Base-by-base conservation (phyloP, 768 basidiomycete genomes). In the Pisolithus orientalis region DNA sequence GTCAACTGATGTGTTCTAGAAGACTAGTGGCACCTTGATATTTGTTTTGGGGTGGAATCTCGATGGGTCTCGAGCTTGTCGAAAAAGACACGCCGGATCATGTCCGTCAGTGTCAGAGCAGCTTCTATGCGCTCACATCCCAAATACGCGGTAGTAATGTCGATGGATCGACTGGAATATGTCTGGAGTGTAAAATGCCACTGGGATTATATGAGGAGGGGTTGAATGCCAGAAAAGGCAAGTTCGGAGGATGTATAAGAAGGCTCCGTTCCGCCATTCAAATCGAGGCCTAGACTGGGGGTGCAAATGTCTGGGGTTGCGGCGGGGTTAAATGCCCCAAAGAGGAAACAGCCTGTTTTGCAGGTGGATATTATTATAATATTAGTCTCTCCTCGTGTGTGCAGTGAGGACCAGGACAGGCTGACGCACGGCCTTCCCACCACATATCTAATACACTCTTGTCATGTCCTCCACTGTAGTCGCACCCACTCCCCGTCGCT, bases 391-490 rank as follows among this genome's bases (percentile, higher is more conserved):
- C 54, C 55, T 56, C 55, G 52, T 56, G 55, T 50, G 44, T 44
- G 2, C 38, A 46, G 48, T 44, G 48, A 56, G 52, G 55, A 31
- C 14, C 17, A 8, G 3, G 39, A n/a, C 5, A 40, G n/a, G 16
- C 39, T 21, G 21, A 16, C 21, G 7, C 21, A 9, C 14, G 39
- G 10, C 21, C 21, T 40, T 32, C 31, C 31, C 31, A 32, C 10
- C 11, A 32, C 31, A 31, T 31, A 31, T 34, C 34, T 5, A 13
- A 2, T 32, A 32, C 28, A 13, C 27, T 5, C 45, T 24, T 37
- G 56, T 59, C 62, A 60, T 62, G 63, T 28, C 27, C 47, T 10
- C 50, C 21, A 45, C 29, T 60, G 52, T 57, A 37, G 47, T 27
- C 59, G 53, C 57, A 39, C 21, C 61, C 48, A 44, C 47, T 47